Conservation (phyloP, 495 filamentous ascomycete genomes). For the Tetracladium marchalianum region DNA sequence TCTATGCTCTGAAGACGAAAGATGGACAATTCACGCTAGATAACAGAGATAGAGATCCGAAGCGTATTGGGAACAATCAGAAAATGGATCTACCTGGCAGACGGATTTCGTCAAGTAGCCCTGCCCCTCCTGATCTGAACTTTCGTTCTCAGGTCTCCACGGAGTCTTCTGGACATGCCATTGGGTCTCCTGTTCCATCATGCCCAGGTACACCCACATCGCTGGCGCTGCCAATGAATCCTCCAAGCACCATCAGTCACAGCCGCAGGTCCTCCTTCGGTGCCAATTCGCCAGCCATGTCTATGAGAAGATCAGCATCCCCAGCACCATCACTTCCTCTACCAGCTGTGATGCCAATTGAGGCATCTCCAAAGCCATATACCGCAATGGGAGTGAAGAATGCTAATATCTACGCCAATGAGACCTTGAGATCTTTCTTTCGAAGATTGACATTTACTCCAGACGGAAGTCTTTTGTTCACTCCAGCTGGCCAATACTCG, state of each 20-base stretch:
- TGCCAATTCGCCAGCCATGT: constrained; percentile 52
- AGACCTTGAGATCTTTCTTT: constrained; percentile 97
- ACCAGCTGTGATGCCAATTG: constrained; percentile 93
- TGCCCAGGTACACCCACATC: constrained; percentile 92
- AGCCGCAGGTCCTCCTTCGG: constrained; percentile 93
- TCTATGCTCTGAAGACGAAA: constrained; percentile 91
- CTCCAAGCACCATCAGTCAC: constrained; percentile 75
- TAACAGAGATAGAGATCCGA: constrained; percentile 30
- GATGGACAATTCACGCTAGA: constrained; percentile 86
- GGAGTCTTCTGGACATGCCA: constrained; percentile 43
- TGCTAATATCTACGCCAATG: constrained; percentile 89
- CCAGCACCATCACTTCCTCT: constrained; percentile 93
- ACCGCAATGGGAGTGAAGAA: constrained; percentile 62
- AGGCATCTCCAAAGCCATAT: constrained; percentile 69
- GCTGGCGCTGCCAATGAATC: constrained; percentile 91
- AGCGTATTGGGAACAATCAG: constrained; percentile 41
- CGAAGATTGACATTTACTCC: constrained; percentile 87
- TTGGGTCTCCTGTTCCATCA: constrained; percentile 79
- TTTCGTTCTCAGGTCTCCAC: constrained; percentile 46
- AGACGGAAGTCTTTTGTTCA: constrained; percentile 90
- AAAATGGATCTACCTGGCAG: constrained; percentile 89
- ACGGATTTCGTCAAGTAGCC: constrained; percentile 84
- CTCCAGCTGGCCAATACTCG: constrained; percentile 93
- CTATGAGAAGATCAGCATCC: constrained; percentile 78
- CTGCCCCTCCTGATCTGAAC: constrained; percentile 74